Evolutionary conservation across 176 grass and related monocot species (phyloP).

Genomic region (barley (Hordeum vulgare)): DNA sequence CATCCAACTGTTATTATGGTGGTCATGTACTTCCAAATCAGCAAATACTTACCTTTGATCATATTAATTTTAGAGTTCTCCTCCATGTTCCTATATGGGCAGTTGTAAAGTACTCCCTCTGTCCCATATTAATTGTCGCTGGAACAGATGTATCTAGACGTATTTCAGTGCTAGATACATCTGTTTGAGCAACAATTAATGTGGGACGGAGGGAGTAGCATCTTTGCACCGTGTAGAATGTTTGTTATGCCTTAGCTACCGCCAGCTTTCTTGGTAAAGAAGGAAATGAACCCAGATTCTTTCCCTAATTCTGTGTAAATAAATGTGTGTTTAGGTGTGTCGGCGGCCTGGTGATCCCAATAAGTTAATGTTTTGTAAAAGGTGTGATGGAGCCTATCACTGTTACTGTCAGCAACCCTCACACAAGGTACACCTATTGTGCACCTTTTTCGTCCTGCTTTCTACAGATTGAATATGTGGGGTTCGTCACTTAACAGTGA

Average conservation of each 20-base stretch:
- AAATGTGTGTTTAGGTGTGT: slow-evolving; percentile 61
- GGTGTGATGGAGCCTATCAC: slow-evolving; percentile 95
- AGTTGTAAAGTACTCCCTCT: too few species aligned
- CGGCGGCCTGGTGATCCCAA: slow-evolving; percentile 86
- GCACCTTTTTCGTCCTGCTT: neutral
- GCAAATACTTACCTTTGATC: neutral
- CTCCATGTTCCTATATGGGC: neutral
- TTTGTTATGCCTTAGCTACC: neutral
- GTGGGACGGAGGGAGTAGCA: neutral
- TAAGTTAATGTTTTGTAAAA: slow-evolving; percentile 99
- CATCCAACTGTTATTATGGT: neutral
- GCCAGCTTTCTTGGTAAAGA: neutral
- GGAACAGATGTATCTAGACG: too few species aligned
- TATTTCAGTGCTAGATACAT: too few species aligned
- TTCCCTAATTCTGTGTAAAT: slow-evolving; percentile 4
- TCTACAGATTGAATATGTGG: neutral
- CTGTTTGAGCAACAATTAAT: too few species aligned
- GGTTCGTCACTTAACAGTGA: neutral
- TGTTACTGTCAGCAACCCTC: slow-evolving; percentile 99
- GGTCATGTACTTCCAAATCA: neutral
- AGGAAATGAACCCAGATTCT: slow-evolving; percentile 4
- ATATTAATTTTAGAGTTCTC: neutral
- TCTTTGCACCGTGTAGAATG: neutral
- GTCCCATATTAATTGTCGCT: too few species aligned
- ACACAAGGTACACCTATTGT: slow-evolving; percentile 65